Evolutionary conservation across 768 basidiomycete species (phyloP).

Genomic region (Scleroderma citrinum): DNA sequence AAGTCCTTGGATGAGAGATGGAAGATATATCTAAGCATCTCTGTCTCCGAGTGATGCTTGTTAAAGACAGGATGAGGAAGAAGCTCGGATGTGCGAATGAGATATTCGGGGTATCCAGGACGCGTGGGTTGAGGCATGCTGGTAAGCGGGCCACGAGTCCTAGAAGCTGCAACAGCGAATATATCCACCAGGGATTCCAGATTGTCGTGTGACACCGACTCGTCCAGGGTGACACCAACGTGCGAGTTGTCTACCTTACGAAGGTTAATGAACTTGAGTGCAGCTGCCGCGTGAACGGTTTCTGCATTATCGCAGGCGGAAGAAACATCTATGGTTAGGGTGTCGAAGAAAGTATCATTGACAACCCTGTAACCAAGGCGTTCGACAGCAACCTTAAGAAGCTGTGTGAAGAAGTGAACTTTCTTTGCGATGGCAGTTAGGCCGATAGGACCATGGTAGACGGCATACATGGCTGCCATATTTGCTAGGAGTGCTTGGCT

Average conservation of each 20-base stretch:
- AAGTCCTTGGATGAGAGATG: constrained; percentile 93
- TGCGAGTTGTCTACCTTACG: constrained; percentile 65
- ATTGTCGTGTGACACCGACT: constrained; percentile 75
- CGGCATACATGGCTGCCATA: constrained; percentile 98
- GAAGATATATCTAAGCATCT: constrained; percentile 96
- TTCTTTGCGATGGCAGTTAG: constrained; percentile 80
- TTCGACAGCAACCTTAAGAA: constrained; percentile 64
- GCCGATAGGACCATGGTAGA: constrained; percentile 91
- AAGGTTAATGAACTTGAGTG: constrained; percentile 71
- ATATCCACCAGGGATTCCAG: constrained; percentile 73
- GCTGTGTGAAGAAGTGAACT: constrained; percentile 83
- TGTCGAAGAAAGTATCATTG: constrained; percentile 86
- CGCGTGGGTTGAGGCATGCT: constrained; percentile 39
- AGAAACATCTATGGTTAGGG: constrained; percentile 73
- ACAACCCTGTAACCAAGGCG: constrained; percentile 65
- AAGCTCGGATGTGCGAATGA: constrained; percentile 62
- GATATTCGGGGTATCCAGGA: constrained; percentile 43
- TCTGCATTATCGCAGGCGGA: constrained; percentile 48
- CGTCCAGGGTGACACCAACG: constrained; percentile 90
- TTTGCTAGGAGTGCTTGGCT: constrained; percentile 97
- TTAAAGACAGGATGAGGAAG: constrained; percentile 92
- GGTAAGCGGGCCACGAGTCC: constrained; percentile 40
- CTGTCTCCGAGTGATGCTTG: constrained; percentile 95
- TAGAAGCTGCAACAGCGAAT: constrained; percentile 64
- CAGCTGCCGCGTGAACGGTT: constrained; percentile 64